phyloP scores from a whole-genome alignment of 2,329 filamentous ascomycete species.

The Zopfia rhizophila region DNA sequence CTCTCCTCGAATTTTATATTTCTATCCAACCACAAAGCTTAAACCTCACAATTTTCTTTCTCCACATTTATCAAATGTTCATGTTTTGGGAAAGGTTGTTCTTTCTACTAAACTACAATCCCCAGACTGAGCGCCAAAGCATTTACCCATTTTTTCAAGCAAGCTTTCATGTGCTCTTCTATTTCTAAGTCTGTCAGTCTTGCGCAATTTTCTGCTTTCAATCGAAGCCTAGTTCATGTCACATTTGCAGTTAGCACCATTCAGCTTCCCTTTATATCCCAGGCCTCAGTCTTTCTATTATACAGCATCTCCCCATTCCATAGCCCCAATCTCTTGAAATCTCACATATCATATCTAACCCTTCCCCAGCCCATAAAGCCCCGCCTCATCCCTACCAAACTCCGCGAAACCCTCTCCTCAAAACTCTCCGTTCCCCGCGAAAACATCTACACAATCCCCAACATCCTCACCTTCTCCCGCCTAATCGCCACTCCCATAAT shows the following conservation, averaged over 20 bases:
- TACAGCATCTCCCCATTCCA: constrained; percentile 1
- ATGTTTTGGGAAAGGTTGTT: neutral
- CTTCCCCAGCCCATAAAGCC: constrained; percentile 11
- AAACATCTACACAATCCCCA: constrained; percentile 97
- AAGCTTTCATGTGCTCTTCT: neutral
- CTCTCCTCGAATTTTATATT: neutral
- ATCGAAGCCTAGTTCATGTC: neutral
- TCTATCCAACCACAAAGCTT: neutral
- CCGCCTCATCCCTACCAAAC: constrained; percentile 25
- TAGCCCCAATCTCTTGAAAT: neutral
- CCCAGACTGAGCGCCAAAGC: too few species aligned
- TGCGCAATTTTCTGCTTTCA: neutral
- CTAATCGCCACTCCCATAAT: constrained; percentile 84
- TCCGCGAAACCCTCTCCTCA: constrained; percentile 40
- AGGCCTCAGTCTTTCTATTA: neutral
- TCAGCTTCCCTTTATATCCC: neutral
- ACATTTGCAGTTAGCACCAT: neutral
- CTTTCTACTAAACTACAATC: too few species aligned
- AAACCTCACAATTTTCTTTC: neutral
- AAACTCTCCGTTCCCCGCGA: constrained; percentile 62
- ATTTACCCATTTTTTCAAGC: neutral
- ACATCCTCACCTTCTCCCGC: constrained; percentile 88
- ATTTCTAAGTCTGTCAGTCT: neutral
- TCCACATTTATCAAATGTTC: neutral
- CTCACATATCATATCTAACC: constrained; percentile 1